Evolutionary conservation across 345 rosid species (phyloP), one percentile per base, ranked within the genome.

Genomic region (Rhodamnia rubescens): DNA sequence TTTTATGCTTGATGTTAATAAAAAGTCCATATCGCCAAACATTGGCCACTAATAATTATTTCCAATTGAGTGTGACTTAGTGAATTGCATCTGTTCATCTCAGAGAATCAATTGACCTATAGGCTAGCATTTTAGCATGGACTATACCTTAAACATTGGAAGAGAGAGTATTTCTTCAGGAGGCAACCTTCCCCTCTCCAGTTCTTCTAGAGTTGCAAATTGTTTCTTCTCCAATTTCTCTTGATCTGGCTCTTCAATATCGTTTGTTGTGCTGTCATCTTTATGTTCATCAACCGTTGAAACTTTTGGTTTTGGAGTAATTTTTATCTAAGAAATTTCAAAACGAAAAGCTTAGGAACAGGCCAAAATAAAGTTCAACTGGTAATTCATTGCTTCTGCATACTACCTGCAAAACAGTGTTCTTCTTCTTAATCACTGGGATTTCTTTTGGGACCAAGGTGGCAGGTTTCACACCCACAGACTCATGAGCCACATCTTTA

Each of bases 131-230:
- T 27, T 82, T 69, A 81, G 50, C 81, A 61, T 82, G 82, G 82
- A 64, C 11, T 55, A 56, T 90, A 95, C 99, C 99, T 96, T 96
- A 87, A 96, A 95, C 95, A 92, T 92, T 54, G 98, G 98, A 86
- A 96, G 94, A 22, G 98, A 95, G 61, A 97, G 88, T 89, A 97
- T 95, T 89, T 97, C 98, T 89, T 96, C 98, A 42, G 96, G 93
- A 74, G 95, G 96, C 86, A 96, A 91, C 93, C 92, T 92, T 85
- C 96, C 95, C 84, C 89, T 90, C 88, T 93, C 95, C 87, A 97
- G 83, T 87, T 95, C 96, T 83, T 93, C 95, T 50, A 83, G 89
- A 84, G 90, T 90, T 56, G 92, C 93, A 92, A 87, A 95, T 47
- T 89, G 87, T 84, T 83, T 91, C 50, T 81, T 81, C 86, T 89